phyloP scores from a whole-genome alignment of 2,329 filamentous ascomycete species.

The Aspergillus piperis region DNA sequence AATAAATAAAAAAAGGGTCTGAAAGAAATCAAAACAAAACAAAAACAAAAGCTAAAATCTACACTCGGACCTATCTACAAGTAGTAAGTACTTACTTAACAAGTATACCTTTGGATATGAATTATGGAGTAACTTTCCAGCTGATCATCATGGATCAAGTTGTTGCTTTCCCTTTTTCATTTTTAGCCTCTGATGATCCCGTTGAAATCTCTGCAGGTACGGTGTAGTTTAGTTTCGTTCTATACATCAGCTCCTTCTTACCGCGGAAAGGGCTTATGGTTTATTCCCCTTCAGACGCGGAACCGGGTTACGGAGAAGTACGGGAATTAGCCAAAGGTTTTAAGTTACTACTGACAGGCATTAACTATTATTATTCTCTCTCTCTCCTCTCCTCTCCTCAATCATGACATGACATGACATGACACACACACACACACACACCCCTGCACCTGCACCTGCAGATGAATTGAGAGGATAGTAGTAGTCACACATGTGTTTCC shows the following conservation, averaged over 20 bases:
- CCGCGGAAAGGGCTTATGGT: not conserved
- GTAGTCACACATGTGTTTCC: constrained; percentile 13
- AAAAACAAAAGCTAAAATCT: no score
- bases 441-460: constrained; percentile 11
- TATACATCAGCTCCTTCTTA: not conserved
- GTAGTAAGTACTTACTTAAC: no score
- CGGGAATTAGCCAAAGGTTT: no score
- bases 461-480: not conserved
- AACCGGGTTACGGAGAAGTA: not conserved
- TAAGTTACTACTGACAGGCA: no score
- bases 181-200: not conserved
- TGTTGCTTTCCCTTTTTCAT: not conserved
- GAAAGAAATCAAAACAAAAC: no score
- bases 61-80: no score
- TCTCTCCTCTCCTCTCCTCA: no score
- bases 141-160: constrained; percentile 4
- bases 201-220: constrained; percentile 15
- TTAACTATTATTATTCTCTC: no score
- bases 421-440: not conserved
- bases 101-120: no score
- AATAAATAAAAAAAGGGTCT: no score
- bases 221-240: not conserved
- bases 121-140: no score
- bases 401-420: not conserved
- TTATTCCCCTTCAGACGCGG: no score